Evolutionary conservation across 1,139 yeast genomes (phyloP).

Genomic region (Diutina rugosa): DNA sequence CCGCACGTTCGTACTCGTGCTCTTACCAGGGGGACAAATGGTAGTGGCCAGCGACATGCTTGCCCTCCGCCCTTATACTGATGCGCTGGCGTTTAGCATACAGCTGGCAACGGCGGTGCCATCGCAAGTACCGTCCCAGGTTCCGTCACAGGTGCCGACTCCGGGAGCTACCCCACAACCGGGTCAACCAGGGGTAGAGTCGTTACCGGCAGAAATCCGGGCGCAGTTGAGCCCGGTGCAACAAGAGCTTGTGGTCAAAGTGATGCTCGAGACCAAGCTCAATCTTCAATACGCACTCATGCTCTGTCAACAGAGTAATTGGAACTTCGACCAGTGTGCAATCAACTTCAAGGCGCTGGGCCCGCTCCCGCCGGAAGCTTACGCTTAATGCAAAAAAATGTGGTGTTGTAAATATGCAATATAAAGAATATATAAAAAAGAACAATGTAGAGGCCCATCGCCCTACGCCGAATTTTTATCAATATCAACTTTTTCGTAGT

Average conservation of each 20-base stretch:
- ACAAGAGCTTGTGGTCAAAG: conserved; percentile 50
- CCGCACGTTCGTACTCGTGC: conserved; percentile 69
- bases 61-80: conserved; percentile 51
- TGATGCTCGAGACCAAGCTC: conserved; percentile 63
- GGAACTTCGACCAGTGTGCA: conserved; percentile 66
- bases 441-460: not conserved
- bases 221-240: conserved; percentile 41
- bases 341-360: conserved; percentile 58
- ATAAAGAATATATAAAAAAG: no score
- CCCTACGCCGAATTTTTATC: no score
- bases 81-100: conserved; percentile 31
- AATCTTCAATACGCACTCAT: conserved; percentile 68
- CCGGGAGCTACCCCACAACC: conserved; percentile 3
- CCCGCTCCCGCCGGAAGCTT: conserved; percentile 33
- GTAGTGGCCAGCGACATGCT: conserved; percentile 78
- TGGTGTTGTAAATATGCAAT: not conserved
- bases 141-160: conserved; percentile 5
- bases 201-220: conserved; percentile 42
- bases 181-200: conserved; percentile 14
- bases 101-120: conserved; percentile 4
- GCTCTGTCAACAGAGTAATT: conserved; percentile 81
- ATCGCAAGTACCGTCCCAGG: not conserved
- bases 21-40: conserved; percentile 56
- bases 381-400: not conserved
- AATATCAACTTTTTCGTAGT: no score